Evolutionary conservation across 371 early-diverging fungal genomes (phyloP), one percentile per base, ranked within the genome.

Genomic region (Chytridium lagenaria): DNA sequence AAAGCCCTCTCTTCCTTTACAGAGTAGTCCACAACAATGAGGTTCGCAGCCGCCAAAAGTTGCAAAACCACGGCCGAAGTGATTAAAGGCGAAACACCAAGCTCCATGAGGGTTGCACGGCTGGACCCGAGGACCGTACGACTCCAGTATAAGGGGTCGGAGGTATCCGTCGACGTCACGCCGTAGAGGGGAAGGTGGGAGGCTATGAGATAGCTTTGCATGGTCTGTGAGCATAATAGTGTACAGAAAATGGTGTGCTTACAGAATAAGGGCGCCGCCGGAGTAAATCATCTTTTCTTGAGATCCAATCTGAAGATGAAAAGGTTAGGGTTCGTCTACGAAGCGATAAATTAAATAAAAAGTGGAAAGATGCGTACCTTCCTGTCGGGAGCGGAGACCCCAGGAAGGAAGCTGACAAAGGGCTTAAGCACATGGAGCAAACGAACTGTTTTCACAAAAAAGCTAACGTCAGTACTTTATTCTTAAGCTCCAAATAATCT

Each of bases 61-160:
- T 99, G 99, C 94, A 98, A 95, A 72, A 99, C 95, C 96, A 98
- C 96, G 50, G 98, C 97, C n/a, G 99, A 96, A 30, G 99, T 98
- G 65, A 99, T 92, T 78, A 99, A 94, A 33, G 99, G 99, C 30
- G 97, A 92, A 71, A 99, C 96, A 85, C 99, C 99, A 74, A 99
- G 88, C 86, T 99, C 99, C 97, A 98, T 98, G 37, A 99, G 87
- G 30, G 99, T 99, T 77, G 99, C 99, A 77, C 99, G 90, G 88
- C 96, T 99, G 50, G 97, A 95, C 52, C 99, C 99, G 74, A 99
- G 89, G 82, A 99, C 97, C 65, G 95, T 95, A 83, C 99, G 93
- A 90, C 99, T 90, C 97, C 98, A 99, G 88, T 95, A 98, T 70
- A 99, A 88, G 52, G 99, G 99, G 86, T 98, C 98, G 15, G 79